These are phyloP conservation scores for Jaltomata sinuosa DNA, from an alignment of 257 asterid genomes.

Conservation along the genomic window DNA sequence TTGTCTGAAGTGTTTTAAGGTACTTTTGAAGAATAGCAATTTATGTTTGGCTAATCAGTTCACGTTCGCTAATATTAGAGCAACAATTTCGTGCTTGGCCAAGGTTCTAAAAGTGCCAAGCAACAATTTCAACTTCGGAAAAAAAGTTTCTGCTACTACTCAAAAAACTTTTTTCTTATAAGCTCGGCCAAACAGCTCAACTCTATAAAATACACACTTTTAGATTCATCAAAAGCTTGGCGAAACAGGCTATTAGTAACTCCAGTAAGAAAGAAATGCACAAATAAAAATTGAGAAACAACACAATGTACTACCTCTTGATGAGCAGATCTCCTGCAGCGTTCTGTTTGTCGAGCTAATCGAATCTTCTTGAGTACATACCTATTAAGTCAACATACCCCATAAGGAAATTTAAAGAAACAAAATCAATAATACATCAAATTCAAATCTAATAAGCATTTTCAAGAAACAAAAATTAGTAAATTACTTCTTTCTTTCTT, in stretches of 20 bases:
- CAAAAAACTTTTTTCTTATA: not conserved
- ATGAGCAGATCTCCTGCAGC: constrained; percentile 99
- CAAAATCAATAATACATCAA: not conserved
- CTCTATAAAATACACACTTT: not conserved
- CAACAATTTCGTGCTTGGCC: not conserved
- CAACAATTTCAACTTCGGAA: too few species aligned
- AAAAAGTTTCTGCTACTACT: not conserved
- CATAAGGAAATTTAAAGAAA: not conserved
- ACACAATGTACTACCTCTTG: constrained; percentile 73
- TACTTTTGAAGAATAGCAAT: not conserved
- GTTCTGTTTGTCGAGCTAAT: constrained; percentile 93
- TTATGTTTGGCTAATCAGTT: not conserved
- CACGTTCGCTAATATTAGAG: not conserved
- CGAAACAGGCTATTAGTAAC: not conserved
- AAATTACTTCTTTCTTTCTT: constrained; percentile 71
- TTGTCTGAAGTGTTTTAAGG: not conserved
- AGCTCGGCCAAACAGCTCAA: not conserved
- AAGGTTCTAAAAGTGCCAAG: not conserved
- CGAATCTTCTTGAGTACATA: constrained; percentile 96
- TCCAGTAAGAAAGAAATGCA: not conserved
- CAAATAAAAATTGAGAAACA: not conserved
- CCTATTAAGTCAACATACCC: constrained; percentile 34
- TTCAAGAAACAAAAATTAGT: not conserved
- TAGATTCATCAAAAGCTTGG: not conserved
- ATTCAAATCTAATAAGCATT: constrained; percentile 5